Percentiles rank a stretch among this genome's conserved stretches.
Evolutionary conservation across 306 rosid species (phyloP).

Genomic region (Quercus suber): DNA sequence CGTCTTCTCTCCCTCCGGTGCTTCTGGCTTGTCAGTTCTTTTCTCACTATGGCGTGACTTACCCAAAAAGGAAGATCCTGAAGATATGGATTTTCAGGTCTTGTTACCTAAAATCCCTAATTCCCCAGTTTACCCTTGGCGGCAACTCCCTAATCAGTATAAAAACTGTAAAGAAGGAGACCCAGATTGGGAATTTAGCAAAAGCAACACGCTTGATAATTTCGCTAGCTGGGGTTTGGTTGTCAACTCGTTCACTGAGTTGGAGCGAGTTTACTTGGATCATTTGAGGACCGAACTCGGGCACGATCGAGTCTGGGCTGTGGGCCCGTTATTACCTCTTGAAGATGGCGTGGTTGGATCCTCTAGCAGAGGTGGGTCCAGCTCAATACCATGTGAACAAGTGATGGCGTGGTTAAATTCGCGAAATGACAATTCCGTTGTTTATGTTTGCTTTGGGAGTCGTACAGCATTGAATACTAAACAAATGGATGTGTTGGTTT

Average conservation of each 20-base stretch:
- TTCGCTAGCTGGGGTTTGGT: slow-evolving; percentile 35
- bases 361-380: background rate
- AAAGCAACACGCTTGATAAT: background rate
- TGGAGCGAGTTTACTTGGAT: slow-evolving; percentile 31
- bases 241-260: slow-evolving; percentile 32
- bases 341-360: background rate
- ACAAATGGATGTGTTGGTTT: background rate
- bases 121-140: slow-evolving; percentile 40
- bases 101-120: slow-evolving; percentile 22
- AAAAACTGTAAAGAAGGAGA: slow-evolving; percentile 3
- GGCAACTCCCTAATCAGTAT: slow-evolving; percentile 23
- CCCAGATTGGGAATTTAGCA: slow-evolving; percentile 20
- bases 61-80: too few species aligned
- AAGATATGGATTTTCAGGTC: too few species aligned
- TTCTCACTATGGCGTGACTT: slow-evolving; percentile 34
- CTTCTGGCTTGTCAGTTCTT: background rate
- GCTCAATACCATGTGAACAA: background rate
- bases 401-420: background rate
- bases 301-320: slow-evolving; percentile 40
- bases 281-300: slow-evolving; percentile 28
- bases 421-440: background rate
- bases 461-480: background rate
- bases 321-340: slow-evolving; percentile 35
- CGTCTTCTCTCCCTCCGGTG: slow-evolving; percentile 46
- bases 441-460: background rate